Evolutionary conservation across 2,329 filamentous ascomycete species (phyloP).

Genomic region (Beauveria pseudobassiana): DNA sequence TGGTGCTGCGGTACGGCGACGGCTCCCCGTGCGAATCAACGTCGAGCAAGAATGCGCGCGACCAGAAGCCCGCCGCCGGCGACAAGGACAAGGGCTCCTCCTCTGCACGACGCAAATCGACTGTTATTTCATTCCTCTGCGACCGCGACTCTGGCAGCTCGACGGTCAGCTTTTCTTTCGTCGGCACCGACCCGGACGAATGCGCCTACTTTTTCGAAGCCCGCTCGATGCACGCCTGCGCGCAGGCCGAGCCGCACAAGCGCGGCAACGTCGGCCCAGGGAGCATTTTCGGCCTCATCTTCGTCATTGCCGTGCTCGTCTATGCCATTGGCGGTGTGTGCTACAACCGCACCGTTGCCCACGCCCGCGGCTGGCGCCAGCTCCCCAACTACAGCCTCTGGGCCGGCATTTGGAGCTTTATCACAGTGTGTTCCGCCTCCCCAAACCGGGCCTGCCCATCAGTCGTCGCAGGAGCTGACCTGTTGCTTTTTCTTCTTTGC

Average conservation of each 20-base stretch:
- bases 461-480: constrained; percentile 19
- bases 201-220: constrained; percentile 96
- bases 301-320: constrained; percentile 66
- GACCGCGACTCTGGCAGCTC: constrained; percentile 69
- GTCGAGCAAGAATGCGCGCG: constrained; percentile 28
- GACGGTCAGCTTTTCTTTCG: constrained; percentile 69
- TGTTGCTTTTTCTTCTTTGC: constrained; percentile 20
- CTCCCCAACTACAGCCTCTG: constrained; percentile 91
- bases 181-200: constrained; percentile 75
- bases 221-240: constrained; percentile 75
- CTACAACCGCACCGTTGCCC: constrained; percentile 89
- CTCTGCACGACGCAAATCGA: constrained; percentile 57
- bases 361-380: constrained; percentile 92
- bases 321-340: constrained; percentile 91
- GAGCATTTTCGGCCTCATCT: constrained; percentile 83
- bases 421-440: constrained; percentile 49
- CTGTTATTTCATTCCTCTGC: constrained; percentile 88
- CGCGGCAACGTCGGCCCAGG: constrained; percentile 63
- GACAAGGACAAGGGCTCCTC: constrained; percentile 27
- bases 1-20: constrained; percentile 68
- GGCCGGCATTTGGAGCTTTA: constrained; percentile 77
- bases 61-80: constrained; percentile 23
- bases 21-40: constrained; percentile 58
- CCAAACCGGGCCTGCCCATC: constrained; percentile 24
- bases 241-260: constrained; percentile 59